These are phyloP conservation scores for Tieghemiomyces parasiticus DNA, from an alignment of 192 early-diverging fungal genomes.

Conservation along the genomic window DNA sequence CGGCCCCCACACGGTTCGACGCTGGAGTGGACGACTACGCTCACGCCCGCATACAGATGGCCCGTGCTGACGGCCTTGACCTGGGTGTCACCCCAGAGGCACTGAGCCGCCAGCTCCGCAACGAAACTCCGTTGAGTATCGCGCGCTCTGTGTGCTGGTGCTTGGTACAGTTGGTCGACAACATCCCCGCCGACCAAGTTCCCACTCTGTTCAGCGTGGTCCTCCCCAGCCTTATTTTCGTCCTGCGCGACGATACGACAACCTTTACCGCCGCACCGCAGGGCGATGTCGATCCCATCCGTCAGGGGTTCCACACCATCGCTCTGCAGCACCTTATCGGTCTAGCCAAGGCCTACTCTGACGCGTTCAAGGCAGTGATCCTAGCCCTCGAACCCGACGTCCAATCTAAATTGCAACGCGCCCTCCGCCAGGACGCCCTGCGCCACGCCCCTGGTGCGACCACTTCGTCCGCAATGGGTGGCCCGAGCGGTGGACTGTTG, in stretches of 20 bases:
- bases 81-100: too few species aligned
- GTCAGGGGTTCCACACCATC: background rate
- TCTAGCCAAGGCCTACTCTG: slow-evolving; percentile 8
- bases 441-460: too few species aligned
- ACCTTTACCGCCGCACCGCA: background rate
- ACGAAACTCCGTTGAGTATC: background rate
- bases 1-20: background rate
- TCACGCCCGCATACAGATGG: slow-evolving; percentile 1
- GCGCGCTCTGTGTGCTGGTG: background rate
- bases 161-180: slow-evolving; percentile 4
- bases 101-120: background rate
- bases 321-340: slow-evolving; percentile 7
- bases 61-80: too few species aligned
- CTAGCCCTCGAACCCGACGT: background rate
- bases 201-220: slow-evolving; percentile 6
- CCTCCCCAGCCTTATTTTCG: background rate
- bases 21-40: background rate
- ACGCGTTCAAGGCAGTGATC: slow-evolving; percentile 7
- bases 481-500: too few species aligned
- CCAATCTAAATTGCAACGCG: slow-evolving; percentile 4
- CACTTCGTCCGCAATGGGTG: too few species aligned
- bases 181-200: background rate
- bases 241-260: background rate
- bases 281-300: background rate
- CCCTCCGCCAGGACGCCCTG: slow-evolving; percentile 10